phyloP scores from a whole-genome alignment of 2,329 filamentous ascomycete genomes.

The Sporothrix brunneoviolacea region DNA sequence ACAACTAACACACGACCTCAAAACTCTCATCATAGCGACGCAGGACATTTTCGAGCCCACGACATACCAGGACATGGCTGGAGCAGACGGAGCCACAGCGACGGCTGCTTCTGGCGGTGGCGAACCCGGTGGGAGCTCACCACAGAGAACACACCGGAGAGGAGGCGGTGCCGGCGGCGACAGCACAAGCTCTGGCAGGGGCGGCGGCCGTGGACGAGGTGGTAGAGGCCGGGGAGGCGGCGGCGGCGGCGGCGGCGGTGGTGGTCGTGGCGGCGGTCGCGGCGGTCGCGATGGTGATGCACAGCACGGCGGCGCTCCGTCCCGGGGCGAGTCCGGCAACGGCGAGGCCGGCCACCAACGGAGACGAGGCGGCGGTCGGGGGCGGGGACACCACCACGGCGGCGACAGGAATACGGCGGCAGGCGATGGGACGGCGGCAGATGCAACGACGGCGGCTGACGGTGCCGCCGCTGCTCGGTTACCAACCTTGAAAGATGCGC shows the following conservation, averaged over 20 bases:
- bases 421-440: background rate
- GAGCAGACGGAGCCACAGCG: background rate
- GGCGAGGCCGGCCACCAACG: conserved; percentile 7
- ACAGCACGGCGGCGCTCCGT: conserved; percentile 13
- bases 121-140: conserved; percentile 5
- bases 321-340: too few relatives aligned
- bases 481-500: conserved; percentile 4
- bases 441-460: too few relatives aligned
- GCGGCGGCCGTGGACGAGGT: background rate
- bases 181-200: conserved; percentile 25
- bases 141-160: conserved; percentile 22
- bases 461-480: too few relatives aligned
- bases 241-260: conserved; percentile 23
- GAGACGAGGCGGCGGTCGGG: conserved; percentile 8
- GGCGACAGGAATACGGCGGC: background rate
- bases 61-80: background rate
- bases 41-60: background rate
- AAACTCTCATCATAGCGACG: background rate
- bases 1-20: background rate
- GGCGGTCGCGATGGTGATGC: conserved; percentile 28
- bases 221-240: background rate
- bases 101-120: background rate
- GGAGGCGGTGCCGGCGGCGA: conserved; percentile 28
- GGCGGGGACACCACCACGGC: conserved; percentile 15
- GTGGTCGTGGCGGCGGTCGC: conserved; percentile 37